These are phyloP conservation scores for Sphagnum contortum DNA, from an alignment of 225 moss, liverwort and hornwort species.

Conservation along the genomic window DNA sequence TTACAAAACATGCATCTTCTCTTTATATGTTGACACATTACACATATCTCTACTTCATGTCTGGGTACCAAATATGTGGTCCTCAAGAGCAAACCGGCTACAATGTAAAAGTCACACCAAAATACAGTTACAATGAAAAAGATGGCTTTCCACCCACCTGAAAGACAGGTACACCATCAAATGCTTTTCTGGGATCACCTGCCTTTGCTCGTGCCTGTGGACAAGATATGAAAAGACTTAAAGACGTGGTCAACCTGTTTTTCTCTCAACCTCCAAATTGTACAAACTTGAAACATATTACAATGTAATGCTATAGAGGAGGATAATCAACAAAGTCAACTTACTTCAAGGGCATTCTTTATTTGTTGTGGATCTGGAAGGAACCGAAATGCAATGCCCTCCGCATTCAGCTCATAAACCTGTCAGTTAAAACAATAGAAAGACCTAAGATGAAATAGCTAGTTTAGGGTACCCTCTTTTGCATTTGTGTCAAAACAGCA, in stretches of 20 bases:
- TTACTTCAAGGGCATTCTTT: conserved; percentile 61
- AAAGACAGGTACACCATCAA: conserved; percentile 79
- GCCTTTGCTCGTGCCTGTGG: conserved; percentile 41
- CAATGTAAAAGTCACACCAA: too few species aligned
- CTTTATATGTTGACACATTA: too few species aligned
- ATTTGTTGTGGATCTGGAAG: conserved; percentile 66
- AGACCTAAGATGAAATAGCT: not conserved
- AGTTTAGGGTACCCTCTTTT: not conserved
- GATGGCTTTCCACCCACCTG: conserved; percentile 27
- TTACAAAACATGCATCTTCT: too few species aligned
- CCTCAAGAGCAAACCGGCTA: too few species aligned
- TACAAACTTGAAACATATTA: too few species aligned
- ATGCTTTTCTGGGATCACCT: conserved; percentile 49
- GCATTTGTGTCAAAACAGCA: not conserved
- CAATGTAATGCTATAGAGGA: too few species aligned
- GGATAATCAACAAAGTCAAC: not conserved
- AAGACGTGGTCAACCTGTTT: not conserved
- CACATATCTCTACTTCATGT: too few species aligned
- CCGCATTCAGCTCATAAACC: conserved; percentile 70
- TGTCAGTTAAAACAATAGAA: conserved; percentile 9
- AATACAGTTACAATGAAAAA: too few species aligned
- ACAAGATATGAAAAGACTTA: not conserved
- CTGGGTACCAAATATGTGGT: too few species aligned
- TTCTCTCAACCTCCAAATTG: not conserved
- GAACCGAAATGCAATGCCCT: conserved; percentile 65